Evolutionary conservation across 176 grass and related monocot genomes (phyloP).

Genomic region (Aegilops speltoides): DNA sequence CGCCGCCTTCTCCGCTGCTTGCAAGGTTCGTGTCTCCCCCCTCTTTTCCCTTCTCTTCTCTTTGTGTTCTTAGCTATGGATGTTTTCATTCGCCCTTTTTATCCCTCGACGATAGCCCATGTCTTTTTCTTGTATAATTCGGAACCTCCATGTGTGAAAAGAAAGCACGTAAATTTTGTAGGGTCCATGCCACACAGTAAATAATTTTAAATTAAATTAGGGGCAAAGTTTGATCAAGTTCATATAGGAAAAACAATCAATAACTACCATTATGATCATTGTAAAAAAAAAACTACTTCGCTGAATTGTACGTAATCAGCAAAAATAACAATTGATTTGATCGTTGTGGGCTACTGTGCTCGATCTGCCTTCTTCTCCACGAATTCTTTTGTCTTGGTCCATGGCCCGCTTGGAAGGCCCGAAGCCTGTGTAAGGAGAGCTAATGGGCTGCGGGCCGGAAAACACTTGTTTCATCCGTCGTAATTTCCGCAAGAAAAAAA

Average conservation of each 20-base stretch:
- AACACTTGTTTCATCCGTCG: too few species aligned
- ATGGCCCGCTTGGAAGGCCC: not conserved
- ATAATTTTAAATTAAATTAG: too few species aligned
- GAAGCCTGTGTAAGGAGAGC: not conserved
- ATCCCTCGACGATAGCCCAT: not conserved
- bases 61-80: not conserved
- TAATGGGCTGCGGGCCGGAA: not conserved
- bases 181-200: too few species aligned
- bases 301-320: not conserved
- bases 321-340: not conserved
- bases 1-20: not conserved
- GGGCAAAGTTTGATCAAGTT: too few species aligned
- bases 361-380: too few species aligned
- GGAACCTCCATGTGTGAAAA: too few species aligned
- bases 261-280: not conserved
- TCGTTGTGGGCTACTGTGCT: not conserved
- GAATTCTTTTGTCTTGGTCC: not conserved
- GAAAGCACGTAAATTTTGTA: too few species aligned
- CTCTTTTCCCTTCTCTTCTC: not conserved
- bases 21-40: not conserved
- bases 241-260: too few species aligned
- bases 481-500: not conserved
- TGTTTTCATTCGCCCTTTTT: not conserved
- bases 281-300: not conserved
- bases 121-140: not conserved